Conservation (phyloP, 768 basidiomycete genomes). For the Sarcomyxa edulis region DNA sequence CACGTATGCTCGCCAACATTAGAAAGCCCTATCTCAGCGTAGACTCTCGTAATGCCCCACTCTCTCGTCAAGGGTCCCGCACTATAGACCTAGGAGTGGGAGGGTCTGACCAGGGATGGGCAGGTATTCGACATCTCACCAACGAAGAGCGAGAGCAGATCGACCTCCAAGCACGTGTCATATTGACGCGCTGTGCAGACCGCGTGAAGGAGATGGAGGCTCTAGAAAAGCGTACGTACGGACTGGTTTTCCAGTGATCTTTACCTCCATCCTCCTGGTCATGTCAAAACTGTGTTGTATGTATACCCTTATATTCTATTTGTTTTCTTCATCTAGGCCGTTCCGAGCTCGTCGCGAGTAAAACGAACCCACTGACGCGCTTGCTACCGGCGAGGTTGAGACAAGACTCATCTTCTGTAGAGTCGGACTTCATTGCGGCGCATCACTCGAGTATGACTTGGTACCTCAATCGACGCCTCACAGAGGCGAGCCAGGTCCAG, state of each 20-base stretch:
- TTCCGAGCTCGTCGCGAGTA: constrained; percentile 57
- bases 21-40: constrained; percentile 86
- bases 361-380: constrained; percentile 59
- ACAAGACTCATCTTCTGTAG: constrained; percentile 45
- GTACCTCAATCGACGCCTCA: constrained; percentile 79
- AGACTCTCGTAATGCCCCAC: constrained; percentile 50
- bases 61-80: constrained; percentile 45
- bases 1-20: constrained; percentile 67
- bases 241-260: constrained; percentile 7
- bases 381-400: constrained; percentile 69
- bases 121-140: constrained; percentile 62
- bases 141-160: constrained; percentile 96
- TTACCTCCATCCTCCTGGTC: constrained; percentile 12
- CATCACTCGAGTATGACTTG: constrained; percentile 92
- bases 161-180: constrained; percentile 85
- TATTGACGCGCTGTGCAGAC: constrained; percentile 81
- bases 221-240: constrained; percentile 79
- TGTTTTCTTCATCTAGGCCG: constrained; percentile 42
- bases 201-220: constrained; percentile 84
- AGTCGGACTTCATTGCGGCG: constrained; percentile 76
- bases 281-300: too few species aligned
- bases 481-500: constrained; percentile 73
- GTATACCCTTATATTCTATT: constrained; percentile 9
- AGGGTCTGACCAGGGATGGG: constrained; percentile 49
- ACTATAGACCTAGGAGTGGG: constrained; percentile 48